These are phyloP conservation scores for Thalassiosira delicatula DNA, from an alignment of 352 stramenopile species.

Conservation along the genomic window DNA sequence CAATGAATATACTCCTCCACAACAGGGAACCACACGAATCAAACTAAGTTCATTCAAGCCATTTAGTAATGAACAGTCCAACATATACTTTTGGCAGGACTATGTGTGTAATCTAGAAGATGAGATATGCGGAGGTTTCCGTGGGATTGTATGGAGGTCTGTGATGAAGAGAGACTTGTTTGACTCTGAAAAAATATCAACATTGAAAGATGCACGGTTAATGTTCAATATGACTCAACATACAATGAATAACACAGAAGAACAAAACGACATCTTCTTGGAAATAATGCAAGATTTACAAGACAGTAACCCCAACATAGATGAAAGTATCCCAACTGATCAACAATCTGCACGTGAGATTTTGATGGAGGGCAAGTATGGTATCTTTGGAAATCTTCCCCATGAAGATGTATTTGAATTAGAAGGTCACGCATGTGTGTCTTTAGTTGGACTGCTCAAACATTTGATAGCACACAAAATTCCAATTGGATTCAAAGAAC, in stretches of 20 bases:
- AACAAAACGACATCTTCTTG: not conserved
- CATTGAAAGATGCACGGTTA: not conserved
- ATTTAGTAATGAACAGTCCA: too few species aligned
- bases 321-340: not conserved
- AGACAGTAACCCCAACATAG: not conserved
- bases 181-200: not conserved
- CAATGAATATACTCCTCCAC: too few species aligned
- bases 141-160: not conserved
- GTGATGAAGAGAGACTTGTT: not conserved
- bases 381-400: constrained; percentile 12
- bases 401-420: not conserved
- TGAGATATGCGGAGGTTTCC: too few species aligned
- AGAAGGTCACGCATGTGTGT: not conserved
- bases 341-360: not conserved
- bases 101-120: too few species aligned
- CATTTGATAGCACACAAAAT: not conserved
- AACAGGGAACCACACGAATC: too few species aligned
- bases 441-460: not conserved
- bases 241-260: not conserved
- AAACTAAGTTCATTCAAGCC: too few species aligned
- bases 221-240: not conserved
- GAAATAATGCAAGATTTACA: not conserved
- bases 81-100: too few species aligned
- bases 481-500: not conserved
- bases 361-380: constrained; percentile 2